Conservation (phyloP, 148 eudicot genomes). For the Limonium bicolor region DNA sequence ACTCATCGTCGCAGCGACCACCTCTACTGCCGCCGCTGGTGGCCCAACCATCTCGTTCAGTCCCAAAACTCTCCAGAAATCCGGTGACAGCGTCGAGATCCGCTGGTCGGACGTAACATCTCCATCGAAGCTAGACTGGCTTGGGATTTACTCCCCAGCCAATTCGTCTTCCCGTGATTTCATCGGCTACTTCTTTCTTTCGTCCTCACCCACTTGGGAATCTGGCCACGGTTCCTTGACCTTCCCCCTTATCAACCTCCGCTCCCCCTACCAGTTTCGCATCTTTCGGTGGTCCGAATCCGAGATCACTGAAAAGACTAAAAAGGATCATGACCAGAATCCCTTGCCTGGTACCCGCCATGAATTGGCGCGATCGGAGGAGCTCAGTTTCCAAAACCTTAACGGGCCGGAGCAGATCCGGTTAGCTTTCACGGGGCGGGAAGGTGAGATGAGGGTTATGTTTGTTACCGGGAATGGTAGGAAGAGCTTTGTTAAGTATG, state of each 20-base stretch:
- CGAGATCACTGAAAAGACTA: slow-evolving; percentile 32
- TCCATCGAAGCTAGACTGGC: slow-evolving; percentile 69
- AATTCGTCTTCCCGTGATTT: slow-evolving; percentile 31
- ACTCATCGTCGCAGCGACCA: slow-evolving; percentile 6
- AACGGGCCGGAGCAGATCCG: slow-evolving; percentile 85
- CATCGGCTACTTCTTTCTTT: slow-evolving; percentile 72
- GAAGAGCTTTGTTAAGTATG: slow-evolving; percentile 53
- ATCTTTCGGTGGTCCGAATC: slow-evolving; percentile 62
- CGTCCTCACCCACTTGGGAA: slow-evolving; percentile 27
- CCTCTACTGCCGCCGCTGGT: slow-evolving; percentile 6
- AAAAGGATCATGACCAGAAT: slow-evolving; percentile 61
- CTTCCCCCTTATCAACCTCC: slow-evolving; percentile 54
- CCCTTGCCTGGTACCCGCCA: slow-evolving; percentile 69
- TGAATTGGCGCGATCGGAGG: slow-evolving; percentile 27
- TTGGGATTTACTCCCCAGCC: slow-evolving; percentile 82
- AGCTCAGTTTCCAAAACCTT: slow-evolving; percentile 32
- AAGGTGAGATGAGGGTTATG: slow-evolving; percentile 73
- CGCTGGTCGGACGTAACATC: slow-evolving; percentile 47
- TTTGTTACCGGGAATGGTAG: slow-evolving; percentile 59
- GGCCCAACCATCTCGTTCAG: slow-evolving; percentile 20
- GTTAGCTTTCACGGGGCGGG: slow-evolving; percentile 45
- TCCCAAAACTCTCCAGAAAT: slow-evolving; percentile 29
- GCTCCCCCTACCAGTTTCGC: slow-evolving; percentile 65
- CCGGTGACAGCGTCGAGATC: slow-evolving; percentile 46
- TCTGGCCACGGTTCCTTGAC: slow-evolving; percentile 73